These are phyloP conservation scores for Xanthoceras sorbifolium DNA, from an alignment of 345 rosid genomes.

Conservation along the genomic window DNA sequence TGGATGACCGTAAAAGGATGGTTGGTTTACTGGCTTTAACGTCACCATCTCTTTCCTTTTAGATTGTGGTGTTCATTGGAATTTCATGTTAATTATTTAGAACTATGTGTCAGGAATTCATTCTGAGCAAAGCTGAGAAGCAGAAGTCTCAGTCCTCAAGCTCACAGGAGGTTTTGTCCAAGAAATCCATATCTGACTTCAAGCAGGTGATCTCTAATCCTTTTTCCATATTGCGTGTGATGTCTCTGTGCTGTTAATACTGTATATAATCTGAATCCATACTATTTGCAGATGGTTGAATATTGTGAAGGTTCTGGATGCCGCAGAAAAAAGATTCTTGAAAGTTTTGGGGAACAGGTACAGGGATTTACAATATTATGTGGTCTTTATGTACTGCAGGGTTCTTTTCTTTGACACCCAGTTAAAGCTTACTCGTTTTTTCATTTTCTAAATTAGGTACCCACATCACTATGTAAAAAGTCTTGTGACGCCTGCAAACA, in stretches of 20 bases:
- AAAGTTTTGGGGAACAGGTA: constrained; percentile 95
- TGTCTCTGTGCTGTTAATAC: constrained; percentile 18
- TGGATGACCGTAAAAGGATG: constrained; percentile 87
- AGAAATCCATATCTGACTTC: constrained; percentile 69
- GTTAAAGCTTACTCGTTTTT: constrained; percentile 9
- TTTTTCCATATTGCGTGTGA: constrained; percentile 2
- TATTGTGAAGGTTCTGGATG: constrained; percentile 94
- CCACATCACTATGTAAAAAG: constrained; percentile 61
- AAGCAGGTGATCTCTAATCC: constrained; percentile 50
- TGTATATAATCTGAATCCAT: constrained; percentile 21
- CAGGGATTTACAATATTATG: constrained; percentile 8
- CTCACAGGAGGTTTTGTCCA: constrained; percentile 43
- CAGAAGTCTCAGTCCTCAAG: constrained; percentile 59
- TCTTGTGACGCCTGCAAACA: constrained; percentile 90
- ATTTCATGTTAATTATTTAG: constrained; percentile 24
- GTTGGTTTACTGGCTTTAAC: constrained; percentile 39
- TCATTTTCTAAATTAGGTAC: constrained; percentile 43
- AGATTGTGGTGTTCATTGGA: constrained; percentile 6
- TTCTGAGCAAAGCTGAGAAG: constrained; percentile 62
- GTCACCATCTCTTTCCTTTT: constrained; percentile 8
- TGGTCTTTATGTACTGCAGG: neutral
- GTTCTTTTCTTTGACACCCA: constrained; percentile 11
- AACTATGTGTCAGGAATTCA: constrained; percentile 64
- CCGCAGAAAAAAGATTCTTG: constrained; percentile 84
- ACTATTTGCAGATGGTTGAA: constrained; percentile 65